Percentiles rank a stretch among this genome's conserved stretches.
phyloP scores from a whole-genome alignment of 805 yeast genomes.

The Brettanomyces naardenensis region DNA sequence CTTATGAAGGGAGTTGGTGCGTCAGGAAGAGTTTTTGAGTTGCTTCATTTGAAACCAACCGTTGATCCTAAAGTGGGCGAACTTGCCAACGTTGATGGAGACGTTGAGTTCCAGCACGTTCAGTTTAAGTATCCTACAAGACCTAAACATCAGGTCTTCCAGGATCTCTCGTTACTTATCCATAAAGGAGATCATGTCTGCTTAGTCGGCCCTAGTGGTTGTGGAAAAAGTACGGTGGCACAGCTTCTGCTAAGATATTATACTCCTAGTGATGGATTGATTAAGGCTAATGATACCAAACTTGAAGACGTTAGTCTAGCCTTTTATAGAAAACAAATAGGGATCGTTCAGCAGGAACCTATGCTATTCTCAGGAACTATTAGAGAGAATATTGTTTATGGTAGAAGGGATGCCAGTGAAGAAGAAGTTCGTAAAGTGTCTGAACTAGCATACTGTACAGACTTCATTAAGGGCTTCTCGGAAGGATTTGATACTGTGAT shows the following conservation, averaged over 20 bases:
- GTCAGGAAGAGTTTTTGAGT: constrained; percentile 82
- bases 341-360: constrained; percentile 94
- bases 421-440: constrained; percentile 56
- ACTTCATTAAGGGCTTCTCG: constrained; percentile 70
- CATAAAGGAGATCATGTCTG: constrained; percentile 82
- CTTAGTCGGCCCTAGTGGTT: constrained; percentile 94
- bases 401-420: constrained; percentile 51
- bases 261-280: constrained; percentile 62
- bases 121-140: constrained; percentile 80
- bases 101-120: constrained; percentile 56
- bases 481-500: constrained; percentile 73
- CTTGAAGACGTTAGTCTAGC: constrained; percentile 62
- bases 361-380: constrained; percentile 80
- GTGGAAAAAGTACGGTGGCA: constrained; percentile 87
- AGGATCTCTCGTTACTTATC: constrained; percentile 50
- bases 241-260: constrained; percentile 76
- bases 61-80: constrained; percentile 63
- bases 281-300: constrained; percentile 57
- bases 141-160: constrained; percentile 59
- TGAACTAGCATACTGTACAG: constrained; percentile 62
- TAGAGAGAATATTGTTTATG: constrained; percentile 76
- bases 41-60: constrained; percentile 67
- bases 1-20: constrained; percentile 98
- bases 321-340: constrained; percentile 63
- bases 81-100: constrained; percentile 38